Evolutionary conservation across 2,329 filamentous ascomycete species (phyloP).

Genomic region (Nothophaeocryptopus gaeumannii): DNA sequence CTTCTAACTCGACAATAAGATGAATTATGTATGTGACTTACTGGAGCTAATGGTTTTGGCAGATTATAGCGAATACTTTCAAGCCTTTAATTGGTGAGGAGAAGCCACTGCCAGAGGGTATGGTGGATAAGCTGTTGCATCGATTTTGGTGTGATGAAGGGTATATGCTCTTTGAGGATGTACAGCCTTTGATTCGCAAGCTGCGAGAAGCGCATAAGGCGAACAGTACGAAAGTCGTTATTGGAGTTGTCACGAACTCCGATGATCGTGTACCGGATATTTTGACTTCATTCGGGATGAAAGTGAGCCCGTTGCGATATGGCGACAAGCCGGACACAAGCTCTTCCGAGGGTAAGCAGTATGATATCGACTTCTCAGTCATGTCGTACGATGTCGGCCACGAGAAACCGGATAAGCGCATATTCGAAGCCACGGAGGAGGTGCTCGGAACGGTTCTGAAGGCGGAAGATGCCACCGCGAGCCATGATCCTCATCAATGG

Average conservation of each 20-base stretch:
- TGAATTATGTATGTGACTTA: neutral
- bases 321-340: constrained; percentile 39
- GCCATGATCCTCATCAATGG: constrained; percentile 23
- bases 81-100: constrained; percentile 36
- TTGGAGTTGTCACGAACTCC: constrained; percentile 63
- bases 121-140: constrained; percentile 50
- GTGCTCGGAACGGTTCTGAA: constrained; percentile 40
- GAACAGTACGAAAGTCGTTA: constrained; percentile 34
- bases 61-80: constrained; percentile 57
- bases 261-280: constrained; percentile 59
- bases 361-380: constrained; percentile 56
- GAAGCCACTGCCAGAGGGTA: constrained; percentile 42
- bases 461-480: constrained; percentile 24
- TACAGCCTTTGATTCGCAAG: constrained; percentile 45
- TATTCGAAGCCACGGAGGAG: constrained; percentile 55
- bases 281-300: constrained; percentile 53
- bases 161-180: constrained; percentile 51
- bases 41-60: neutral
- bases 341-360: constrained; percentile 12
- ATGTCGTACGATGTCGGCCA: constrained; percentile 62
- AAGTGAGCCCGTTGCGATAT: constrained; percentile 41
- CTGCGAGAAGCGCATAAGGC: constrained; percentile 34
- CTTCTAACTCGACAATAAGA: neutral
- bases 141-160: constrained; percentile 55
- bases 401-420: constrained; percentile 57